Conservation (phyloP, 192 early-diverging fungal species). For the Backusella circina region DNA sequence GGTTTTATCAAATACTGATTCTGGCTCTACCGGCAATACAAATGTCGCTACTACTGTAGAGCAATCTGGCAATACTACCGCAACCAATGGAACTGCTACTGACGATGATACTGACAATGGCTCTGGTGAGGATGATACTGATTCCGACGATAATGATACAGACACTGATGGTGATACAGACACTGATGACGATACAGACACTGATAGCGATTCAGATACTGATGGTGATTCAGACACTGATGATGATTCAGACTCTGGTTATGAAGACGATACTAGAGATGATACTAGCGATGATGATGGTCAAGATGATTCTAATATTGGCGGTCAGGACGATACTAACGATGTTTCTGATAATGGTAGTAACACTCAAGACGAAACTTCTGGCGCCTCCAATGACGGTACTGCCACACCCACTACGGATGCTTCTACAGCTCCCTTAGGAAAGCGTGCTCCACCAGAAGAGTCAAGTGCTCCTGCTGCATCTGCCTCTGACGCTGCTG, state of each 20-base stretch:
- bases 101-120: background rate
- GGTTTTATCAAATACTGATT: background rate
- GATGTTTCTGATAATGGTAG: background rate
- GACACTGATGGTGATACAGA: background rate
- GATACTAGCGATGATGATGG: background rate
- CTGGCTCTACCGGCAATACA: background rate
- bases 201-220: background rate
- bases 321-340: background rate
- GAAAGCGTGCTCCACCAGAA: background rate
- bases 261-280: background rate
- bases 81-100: background rate
- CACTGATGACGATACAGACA: background rate
- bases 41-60: background rate
- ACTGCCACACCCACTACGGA: background rate
- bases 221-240: background rate
- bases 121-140: background rate
- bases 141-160: background rate
- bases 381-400: background rate
- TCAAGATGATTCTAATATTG: background rate
- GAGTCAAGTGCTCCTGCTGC: background rate
- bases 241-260: background rate
- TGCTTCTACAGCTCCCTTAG: background rate
- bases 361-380: too few species aligned
- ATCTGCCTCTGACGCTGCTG: background rate
- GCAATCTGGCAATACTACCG: background rate